phyloP scores from a whole-genome alignment of 345 rosid species.

The Populus euphratica region DNA sequence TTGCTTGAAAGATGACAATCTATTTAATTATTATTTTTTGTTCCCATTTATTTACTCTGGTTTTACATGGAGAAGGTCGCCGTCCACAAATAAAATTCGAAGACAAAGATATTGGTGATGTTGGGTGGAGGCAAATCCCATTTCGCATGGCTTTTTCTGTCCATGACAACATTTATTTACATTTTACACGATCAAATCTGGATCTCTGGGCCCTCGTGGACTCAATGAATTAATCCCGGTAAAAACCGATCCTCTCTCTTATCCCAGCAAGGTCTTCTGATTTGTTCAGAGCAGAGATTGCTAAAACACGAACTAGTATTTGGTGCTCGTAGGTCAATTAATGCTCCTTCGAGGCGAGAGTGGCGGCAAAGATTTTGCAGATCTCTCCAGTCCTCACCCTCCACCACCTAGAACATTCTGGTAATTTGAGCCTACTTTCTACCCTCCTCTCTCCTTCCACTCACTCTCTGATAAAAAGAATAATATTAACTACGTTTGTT shows the following conservation, averaged over 20 bases:
- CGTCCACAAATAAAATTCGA: neutral
- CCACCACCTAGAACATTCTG: too few relatives aligned
- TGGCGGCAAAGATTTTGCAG: neutral
- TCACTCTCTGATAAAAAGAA: too few relatives aligned
- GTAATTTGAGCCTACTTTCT: too few relatives aligned
- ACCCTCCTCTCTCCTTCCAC: too few relatives aligned
- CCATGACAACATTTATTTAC: neutral
- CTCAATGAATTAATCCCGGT: neutral
- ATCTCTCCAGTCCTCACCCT: too few relatives aligned
- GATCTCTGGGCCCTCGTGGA: neutral
- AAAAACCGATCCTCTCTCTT: neutral
- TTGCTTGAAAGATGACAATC: neutral
- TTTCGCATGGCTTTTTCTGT: neutral
- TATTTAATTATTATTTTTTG: neutral
- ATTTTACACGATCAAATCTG: neutral
- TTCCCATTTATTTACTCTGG: too few relatives aligned
- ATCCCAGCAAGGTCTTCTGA: neutral
- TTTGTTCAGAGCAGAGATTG: neutral
- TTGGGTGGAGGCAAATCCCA: neutral
- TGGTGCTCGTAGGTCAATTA: neutral
- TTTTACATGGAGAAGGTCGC: neutral
- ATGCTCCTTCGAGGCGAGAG: neutral
- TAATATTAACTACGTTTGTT: too few relatives aligned
- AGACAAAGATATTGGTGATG: neutral
- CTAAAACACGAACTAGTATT: neutral